A percentile compares a stretch with the other conserved stretches of the same genome.
These are phyloP conservation scores for Coniochaeta pulveracea DNA, from an alignment of 2,329 filamentous ascomycete species.

Conservation along the genomic window DNA sequence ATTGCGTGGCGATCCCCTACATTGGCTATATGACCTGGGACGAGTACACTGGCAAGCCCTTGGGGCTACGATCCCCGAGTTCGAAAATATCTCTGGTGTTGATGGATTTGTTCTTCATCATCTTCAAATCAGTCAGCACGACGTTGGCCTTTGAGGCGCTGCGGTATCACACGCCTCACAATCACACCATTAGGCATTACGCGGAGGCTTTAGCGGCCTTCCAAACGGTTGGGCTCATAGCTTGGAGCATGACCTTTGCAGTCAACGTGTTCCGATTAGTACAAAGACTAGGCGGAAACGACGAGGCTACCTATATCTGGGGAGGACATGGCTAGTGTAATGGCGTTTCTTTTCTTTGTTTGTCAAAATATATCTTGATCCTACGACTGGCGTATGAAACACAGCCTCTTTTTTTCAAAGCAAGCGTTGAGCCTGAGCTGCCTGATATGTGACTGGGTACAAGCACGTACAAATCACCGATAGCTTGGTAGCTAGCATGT, in stretches of 20 bases:
- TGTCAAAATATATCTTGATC: too few species aligned
- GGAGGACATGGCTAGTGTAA: not conserved
- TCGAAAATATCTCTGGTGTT: slow-evolving; percentile 86
- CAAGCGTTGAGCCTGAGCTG: too few species aligned
- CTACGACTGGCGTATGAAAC: too few species aligned
- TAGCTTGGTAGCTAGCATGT: too few species aligned
- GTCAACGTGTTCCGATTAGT: slow-evolving; percentile 70
- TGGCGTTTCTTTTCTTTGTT: not conserved
- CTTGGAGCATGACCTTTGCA: slow-evolving; percentile 85
- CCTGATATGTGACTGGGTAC: too few species aligned
- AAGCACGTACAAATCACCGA: too few species aligned
- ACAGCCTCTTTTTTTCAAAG: too few species aligned
- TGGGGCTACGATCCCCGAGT: slow-evolving; percentile 72
- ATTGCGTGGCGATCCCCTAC: slow-evolving; percentile 81
- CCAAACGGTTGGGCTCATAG: slow-evolving; percentile 67
- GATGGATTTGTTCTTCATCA: slow-evolving; percentile 90
- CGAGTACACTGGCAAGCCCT: slow-evolving; percentile 87
- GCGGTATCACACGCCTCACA: slow-evolving; percentile 37
- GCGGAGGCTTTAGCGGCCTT: slow-evolving; percentile 64
- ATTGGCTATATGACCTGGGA: slow-evolving; percentile 91
- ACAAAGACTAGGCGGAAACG: slow-evolving; percentile 45
- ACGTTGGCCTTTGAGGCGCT: slow-evolving; percentile 81
- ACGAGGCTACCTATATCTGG: slow-evolving; percentile 26
- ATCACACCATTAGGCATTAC: slow-evolving; percentile 34
- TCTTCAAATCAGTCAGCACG: slow-evolving; percentile 90